A percentile compares a stretch with the other conserved stretches of the same genome.
Evolutionary conservation across 2,329 filamentous ascomycete species (phyloP).

Genomic region (Diaporthe batatas): DNA sequence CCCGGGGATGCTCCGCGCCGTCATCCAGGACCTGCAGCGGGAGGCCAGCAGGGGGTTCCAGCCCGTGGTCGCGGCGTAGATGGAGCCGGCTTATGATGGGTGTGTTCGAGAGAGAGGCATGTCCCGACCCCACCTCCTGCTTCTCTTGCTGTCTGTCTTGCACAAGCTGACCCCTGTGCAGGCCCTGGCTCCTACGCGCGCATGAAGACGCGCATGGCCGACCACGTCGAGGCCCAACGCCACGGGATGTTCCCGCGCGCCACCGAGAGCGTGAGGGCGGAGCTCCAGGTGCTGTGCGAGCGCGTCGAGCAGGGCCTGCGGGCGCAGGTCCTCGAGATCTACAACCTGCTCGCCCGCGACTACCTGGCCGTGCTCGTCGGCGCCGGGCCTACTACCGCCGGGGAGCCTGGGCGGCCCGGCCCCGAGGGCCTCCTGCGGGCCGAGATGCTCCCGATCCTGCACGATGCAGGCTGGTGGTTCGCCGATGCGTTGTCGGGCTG

Average conservation of each 20-base stretch:
- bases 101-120: conserved; percentile 6
- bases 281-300: neutral
- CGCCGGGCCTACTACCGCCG: neutral
- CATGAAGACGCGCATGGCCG: conserved; percentile 4
- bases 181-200: conserved; percentile 1
- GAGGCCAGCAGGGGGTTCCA: conserved; percentile 3
- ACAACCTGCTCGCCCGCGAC: conserved; percentile 4
- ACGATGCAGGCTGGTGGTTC: neutral
- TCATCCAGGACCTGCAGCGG: conserved; percentile 2
- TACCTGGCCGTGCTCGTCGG: conserved; percentile 8
- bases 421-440: neutral
- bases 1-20: neutral
- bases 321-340: neutral
- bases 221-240: conserved; percentile 1
- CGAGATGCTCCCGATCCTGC: conserved; percentile 9
- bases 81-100: conserved; percentile 1
- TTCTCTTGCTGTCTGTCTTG: neutral
- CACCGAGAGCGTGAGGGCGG: neutral
- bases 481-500: neutral
- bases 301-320: neutral
- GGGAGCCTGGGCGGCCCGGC: neutral
- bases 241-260: neutral
- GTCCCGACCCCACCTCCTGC: neutral
- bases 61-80: neutral
- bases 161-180: neutral